A percentile compares a stretch with the other conserved stretches of the same genome.
phyloP scores from a whole-genome alignment of 495 filamentous ascomycete species.

The Aspergillus funiculosus region DNA sequence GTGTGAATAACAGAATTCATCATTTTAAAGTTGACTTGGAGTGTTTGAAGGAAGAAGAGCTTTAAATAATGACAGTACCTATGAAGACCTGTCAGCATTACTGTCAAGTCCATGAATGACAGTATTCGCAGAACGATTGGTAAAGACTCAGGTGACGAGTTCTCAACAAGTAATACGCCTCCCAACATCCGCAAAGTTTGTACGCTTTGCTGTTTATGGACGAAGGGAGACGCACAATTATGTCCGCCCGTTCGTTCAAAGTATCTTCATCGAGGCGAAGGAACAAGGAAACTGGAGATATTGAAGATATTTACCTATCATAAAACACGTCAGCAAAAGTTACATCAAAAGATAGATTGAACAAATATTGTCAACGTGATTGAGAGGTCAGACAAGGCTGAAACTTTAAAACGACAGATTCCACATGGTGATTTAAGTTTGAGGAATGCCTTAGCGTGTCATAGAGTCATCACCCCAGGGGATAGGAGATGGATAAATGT shows the following conservation, averaged over 20 bases:
- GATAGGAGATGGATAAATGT: conserved; percentile 12
- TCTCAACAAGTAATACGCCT: conserved; percentile 90
- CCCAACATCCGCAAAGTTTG: conserved; percentile 73
- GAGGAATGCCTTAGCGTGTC: conserved; percentile 97
- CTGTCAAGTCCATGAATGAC: conserved; percentile 6
- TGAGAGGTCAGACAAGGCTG: conserved; percentile 91
- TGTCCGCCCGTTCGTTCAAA: conserved; percentile 99
- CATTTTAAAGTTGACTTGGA: conserved; percentile 53
- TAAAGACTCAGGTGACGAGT: conserved; percentile 82
- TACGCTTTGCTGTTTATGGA: conserved; percentile 70
- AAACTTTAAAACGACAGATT: conserved; percentile 81
- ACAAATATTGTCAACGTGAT: conserved; percentile 19
- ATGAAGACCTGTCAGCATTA: conserved; percentile 18
- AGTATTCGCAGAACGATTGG: conserved; percentile 10
- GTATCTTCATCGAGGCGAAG: conserved; percentile 67
- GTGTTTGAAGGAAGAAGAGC: conserved; percentile 10
- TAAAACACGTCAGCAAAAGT: conserved; percentile 38
- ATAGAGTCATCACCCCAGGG: conserved; percentile 71
- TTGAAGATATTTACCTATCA: conserved; percentile 50
- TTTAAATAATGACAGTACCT: conserved; percentile 29
- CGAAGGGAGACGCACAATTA: conserved; percentile 62
- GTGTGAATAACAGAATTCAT: conserved; percentile 90
- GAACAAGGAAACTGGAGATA: conserved; percentile 15
- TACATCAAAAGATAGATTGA: conserved; percentile 21
- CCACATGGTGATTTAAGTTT: conserved; percentile 85